These are phyloP conservation scores for Ascochyta lentis DNA, from an alignment of 2,329 filamentous ascomycete species.

Conservation along the genomic window DNA sequence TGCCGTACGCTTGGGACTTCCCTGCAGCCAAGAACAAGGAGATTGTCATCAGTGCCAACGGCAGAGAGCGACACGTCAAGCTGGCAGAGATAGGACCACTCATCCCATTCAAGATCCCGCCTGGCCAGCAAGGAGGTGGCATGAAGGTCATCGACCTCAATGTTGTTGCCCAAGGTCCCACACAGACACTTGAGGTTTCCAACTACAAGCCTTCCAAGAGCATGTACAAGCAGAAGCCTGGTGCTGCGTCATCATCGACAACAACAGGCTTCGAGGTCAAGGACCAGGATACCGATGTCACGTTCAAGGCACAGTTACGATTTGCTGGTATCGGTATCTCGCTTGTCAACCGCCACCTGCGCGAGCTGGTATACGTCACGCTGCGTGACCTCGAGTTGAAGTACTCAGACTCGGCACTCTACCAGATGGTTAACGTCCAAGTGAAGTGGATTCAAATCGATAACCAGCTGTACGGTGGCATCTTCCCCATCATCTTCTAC, in stretches of 20 bases:
- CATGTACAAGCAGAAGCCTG: conserved; percentile 76
- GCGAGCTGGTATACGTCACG: conserved; percentile 91
- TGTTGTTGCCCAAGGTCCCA: conserved; percentile 92
- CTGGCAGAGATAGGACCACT: conserved; percentile 95
- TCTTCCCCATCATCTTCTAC: conserved; percentile 97
- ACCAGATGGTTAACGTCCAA: conserved; percentile 87
- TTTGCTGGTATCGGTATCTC: conserved; percentile 92
- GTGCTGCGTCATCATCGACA: conserved; percentile 62
- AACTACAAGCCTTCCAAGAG: conserved; percentile 95
- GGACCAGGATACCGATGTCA: conserved; percentile 84
- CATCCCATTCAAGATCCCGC: conserved; percentile 87
- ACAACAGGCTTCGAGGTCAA: conserved; percentile 90
- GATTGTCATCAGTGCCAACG: conserved; percentile 79
- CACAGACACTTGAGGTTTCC: conserved; percentile 89
- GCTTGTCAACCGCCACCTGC: conserved; percentile 88
- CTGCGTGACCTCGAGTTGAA: conserved; percentile 89
- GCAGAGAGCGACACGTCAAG: conserved; percentile 88
- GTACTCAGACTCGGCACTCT: conserved; percentile 90
- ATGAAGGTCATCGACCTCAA: conserved; percentile 96
- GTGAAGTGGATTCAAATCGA: conserved; percentile 99
- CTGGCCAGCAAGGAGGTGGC: conserved; percentile 65
- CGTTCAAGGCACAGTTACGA: conserved; percentile 86
- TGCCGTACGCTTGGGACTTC: conserved; percentile 99
- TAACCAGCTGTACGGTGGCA: conserved; percentile 96
- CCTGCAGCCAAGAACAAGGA: conserved; percentile 97